Percentiles rank a stretch among this genome's conserved stretches.
Conservation (phyloP, 2,329 filamentous ascomycete genomes). For the Didymella lethalis region DNA sequence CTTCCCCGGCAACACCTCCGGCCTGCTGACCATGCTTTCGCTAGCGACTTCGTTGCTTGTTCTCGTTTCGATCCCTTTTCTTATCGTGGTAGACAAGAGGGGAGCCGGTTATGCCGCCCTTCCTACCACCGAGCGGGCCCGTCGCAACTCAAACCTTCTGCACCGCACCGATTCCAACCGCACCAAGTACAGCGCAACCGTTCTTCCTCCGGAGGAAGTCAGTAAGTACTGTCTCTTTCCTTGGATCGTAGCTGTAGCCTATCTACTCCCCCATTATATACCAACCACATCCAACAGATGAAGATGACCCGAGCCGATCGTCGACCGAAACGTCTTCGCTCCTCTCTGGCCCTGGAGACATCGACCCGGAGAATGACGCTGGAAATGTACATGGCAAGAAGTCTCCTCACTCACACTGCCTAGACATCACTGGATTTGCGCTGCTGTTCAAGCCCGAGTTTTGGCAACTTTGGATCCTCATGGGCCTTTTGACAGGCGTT, state of each 20-base stretch:
- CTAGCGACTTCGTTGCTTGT: slow-evolving; percentile 80
- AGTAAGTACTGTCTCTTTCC: slow-evolving; percentile 63
- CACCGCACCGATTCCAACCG: slow-evolving; percentile 58
- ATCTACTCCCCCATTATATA: slow-evolving; percentile 35
- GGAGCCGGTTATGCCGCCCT: slow-evolving; percentile 65
- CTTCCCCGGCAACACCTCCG: slow-evolving; percentile 83
- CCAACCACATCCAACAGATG: slow-evolving; percentile 48
- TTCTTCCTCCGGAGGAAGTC: slow-evolving; percentile 61
- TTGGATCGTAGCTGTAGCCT: slow-evolving; percentile 15
- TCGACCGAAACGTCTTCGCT: slow-evolving; percentile 82
- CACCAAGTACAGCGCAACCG: slow-evolving; percentile 52
- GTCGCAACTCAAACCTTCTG: slow-evolving; percentile 55
- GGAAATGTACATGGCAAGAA: slow-evolving; percentile 62
- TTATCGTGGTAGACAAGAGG: slow-evolving; percentile 74
- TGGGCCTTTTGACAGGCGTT: slow-evolving; percentile 90
- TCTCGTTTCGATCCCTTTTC: slow-evolving; percentile 81
- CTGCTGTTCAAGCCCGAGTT: slow-evolving; percentile 79
- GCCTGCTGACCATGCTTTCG: slow-evolving; percentile 81
- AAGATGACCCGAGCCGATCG: slow-evolving; percentile 53
- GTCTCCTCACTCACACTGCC: slow-evolving; percentile 76
- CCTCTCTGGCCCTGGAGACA: slow-evolving; percentile 71
- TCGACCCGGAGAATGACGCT: slow-evolving; percentile 56
- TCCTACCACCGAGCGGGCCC: slow-evolving; percentile 58
- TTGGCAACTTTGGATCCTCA: slow-evolving; percentile 87
- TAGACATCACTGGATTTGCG: slow-evolving; percentile 88